These are phyloP conservation scores for Sistotremastrum niveocremeum DNA, from an alignment of 768 basidiomycete species.

Conservation along the genomic window DNA sequence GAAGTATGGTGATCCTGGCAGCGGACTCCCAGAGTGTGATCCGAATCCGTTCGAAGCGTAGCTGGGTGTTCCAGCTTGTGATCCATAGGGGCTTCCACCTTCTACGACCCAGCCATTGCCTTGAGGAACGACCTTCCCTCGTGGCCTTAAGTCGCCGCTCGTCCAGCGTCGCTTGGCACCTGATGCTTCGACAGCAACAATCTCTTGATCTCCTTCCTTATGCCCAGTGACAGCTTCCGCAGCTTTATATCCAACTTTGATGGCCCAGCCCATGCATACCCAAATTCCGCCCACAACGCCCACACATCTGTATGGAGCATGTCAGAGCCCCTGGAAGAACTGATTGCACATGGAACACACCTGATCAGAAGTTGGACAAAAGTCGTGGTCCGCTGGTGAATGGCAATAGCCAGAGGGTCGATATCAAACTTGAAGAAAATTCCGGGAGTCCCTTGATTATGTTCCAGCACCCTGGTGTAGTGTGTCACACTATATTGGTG, in stretches of 20 bases:
- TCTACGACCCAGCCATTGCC: slow-evolving; percentile 51
- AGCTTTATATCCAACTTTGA: slow-evolving; percentile 49
- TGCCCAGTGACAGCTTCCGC: slow-evolving; percentile 48
- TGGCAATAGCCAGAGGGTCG: slow-evolving; percentile 75
- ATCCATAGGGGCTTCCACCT: slow-evolving; percentile 27
- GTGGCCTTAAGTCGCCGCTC: slow-evolving; percentile 48
- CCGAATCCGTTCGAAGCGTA: slow-evolving; percentile 5
- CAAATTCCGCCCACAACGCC: slow-evolving; percentile 93
- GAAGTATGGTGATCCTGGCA: slow-evolving; percentile 20
- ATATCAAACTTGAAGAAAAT: slow-evolving; percentile 99
- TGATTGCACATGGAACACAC: slow-evolving; percentile 11
- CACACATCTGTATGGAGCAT: slow-evolving; percentile 33
- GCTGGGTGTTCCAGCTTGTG: slow-evolving; percentile 23
- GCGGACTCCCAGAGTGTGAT: slow-evolving; percentile 8
- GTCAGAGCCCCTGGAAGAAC: background rate
- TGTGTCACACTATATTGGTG: slow-evolving; percentile 93
- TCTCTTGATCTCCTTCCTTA: slow-evolving; percentile 31
- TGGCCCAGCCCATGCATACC: slow-evolving; percentile 70
- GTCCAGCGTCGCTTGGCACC: slow-evolving; percentile 58
- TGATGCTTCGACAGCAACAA: slow-evolving; percentile 54
- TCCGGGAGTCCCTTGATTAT: slow-evolving; percentile 72
- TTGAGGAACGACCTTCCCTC: slow-evolving; percentile 41
- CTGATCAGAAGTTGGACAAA: slow-evolving; percentile 73
- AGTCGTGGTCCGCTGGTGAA: slow-evolving; percentile 79
- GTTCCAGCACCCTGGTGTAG: slow-evolving; percentile 63